Conservation (phyloP, 805 yeast genomes). For the Crinitomyces ghanaensis region DNA sequence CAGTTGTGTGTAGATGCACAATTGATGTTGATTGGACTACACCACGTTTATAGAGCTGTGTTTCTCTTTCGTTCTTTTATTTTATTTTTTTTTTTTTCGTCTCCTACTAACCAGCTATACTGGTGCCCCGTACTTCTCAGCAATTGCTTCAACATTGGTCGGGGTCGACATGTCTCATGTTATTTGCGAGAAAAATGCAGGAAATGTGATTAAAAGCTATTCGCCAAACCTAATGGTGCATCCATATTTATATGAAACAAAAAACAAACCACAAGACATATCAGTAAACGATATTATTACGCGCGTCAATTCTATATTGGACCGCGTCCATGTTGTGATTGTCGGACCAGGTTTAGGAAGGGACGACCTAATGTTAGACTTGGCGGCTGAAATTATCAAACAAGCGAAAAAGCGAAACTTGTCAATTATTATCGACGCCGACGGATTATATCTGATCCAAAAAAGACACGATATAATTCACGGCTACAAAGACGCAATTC, state of each 20-base stretch:
- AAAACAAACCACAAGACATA: conserved; percentile 21
- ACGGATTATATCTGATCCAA: conserved; percentile 62
- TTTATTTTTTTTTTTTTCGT: too few species aligned
- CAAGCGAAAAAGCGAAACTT: conserved; percentile 44
- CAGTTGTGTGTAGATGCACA: too few species aligned
- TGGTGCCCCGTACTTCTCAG: conserved; percentile 91
- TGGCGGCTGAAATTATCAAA: conserved; percentile 45
- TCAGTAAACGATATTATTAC: conserved; percentile 35
- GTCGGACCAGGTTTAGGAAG: conserved; percentile 95
- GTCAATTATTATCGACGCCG: conserved; percentile 86
- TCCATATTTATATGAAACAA: conserved; percentile 57
- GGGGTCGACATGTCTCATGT: conserved; percentile 89
- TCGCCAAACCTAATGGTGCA: conserved; percentile 95
- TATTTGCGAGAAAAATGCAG: conserved; percentile 74
- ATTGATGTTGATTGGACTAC: background rate
- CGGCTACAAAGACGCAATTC: conserved; percentile 47
- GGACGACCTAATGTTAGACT: conserved; percentile 52
- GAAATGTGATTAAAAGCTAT: conserved; percentile 70
- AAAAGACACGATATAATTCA: conserved; percentile 42
- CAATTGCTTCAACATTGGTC: conserved; percentile 68
- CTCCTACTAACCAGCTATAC: conserved; percentile 42
- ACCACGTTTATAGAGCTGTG: background rate
- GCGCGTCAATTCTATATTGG: conserved; percentile 43
- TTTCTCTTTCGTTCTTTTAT: background rate
- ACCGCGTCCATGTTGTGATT: conserved; percentile 67